Evolutionary conservation across 768 basidiomycete genomes (phyloP).

Genomic region (Suillus sp.): DNA sequence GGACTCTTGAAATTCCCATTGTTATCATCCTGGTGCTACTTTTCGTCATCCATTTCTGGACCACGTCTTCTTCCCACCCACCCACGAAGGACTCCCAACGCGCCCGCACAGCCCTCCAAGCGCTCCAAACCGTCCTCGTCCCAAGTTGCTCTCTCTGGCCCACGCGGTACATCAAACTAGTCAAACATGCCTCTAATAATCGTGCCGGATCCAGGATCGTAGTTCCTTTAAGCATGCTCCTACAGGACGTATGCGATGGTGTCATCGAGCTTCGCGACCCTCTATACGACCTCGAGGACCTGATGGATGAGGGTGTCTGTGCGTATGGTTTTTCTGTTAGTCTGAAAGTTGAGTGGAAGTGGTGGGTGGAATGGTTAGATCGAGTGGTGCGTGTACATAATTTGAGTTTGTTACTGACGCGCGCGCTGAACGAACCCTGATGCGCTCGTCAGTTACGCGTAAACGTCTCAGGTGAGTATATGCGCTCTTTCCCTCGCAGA

Average conservation of each 20-base stretch:
- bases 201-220: slow-evolving; percentile 26
- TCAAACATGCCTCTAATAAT: slow-evolving; percentile 21
- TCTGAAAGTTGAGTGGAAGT: slow-evolving; percentile 34
- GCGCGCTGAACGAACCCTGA: slow-evolving; percentile 7
- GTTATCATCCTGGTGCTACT: background rate
- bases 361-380: slow-evolving; percentile 33
- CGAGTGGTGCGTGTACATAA: slow-evolving; percentile 22
- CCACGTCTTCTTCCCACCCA: background rate
- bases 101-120: slow-evolving; percentile 33
- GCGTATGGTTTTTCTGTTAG: slow-evolving; percentile 43
- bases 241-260: slow-evolving; percentile 41
- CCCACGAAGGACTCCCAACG: slow-evolving; percentile 16
- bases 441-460: slow-evolving; percentile 5
- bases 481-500: background rate
- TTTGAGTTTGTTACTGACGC: background rate
- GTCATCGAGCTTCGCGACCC: slow-evolving; percentile 48
- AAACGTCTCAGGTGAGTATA: slow-evolving; percentile 24
- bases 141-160: slow-evolving; percentile 51
- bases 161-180: slow-evolving; percentile 35
- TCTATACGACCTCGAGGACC: slow-evolving; percentile 36
- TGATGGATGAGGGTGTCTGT: slow-evolving; percentile 37
- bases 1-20: background rate
- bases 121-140: slow-evolving; percentile 43
- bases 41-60: background rate
- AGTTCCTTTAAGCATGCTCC: slow-evolving; percentile 38